Percentiles rank a stretch among this genome's conserved stretches.
Evolutionary conservation across 108 stramenopile species (phyloP).

Genomic region (Cyclotella sp.): DNA sequence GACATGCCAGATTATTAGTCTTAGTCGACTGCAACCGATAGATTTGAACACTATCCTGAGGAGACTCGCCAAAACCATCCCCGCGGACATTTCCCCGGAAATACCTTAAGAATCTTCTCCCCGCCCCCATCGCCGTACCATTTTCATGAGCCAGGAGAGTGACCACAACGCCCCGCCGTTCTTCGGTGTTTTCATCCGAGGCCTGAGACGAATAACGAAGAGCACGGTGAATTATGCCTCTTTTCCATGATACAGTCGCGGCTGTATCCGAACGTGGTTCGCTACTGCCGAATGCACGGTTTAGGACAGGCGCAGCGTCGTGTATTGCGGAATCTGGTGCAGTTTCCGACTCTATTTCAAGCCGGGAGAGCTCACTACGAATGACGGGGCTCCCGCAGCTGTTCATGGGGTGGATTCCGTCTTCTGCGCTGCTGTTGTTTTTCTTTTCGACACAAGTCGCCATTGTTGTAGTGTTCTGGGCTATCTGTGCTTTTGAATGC

Average conservation of each 20-base stretch:
- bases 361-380: neutral
- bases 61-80: neutral
- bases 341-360: neutral
- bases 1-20: slow-evolving; percentile 12
- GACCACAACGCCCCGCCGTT: slow-evolving; percentile 15
- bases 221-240: neutral
- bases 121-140: slow-evolving; percentile 5
- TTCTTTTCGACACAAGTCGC: too few relatives aligned
- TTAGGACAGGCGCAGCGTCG: neutral
- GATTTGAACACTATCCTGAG: slow-evolving; percentile 17
- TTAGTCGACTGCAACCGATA: slow-evolving; percentile 18
- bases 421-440: neutral
- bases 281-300: neutral
- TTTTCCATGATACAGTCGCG: neutral
- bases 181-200: slow-evolving; percentile 9
- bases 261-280: neutral
- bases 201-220: slow-evolving; percentile 5
- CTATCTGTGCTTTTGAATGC: too few relatives aligned
- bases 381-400: neutral
- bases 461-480: too few relatives aligned
- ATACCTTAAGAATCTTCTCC: slow-evolving; percentile 10
- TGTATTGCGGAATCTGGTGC: neutral
- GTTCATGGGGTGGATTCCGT: neutral
- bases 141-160: neutral
- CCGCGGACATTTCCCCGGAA: neutral